phyloP scores from a whole-genome alignment of 768 basidiomycete species.

The Tulasnella calospora region DNA sequence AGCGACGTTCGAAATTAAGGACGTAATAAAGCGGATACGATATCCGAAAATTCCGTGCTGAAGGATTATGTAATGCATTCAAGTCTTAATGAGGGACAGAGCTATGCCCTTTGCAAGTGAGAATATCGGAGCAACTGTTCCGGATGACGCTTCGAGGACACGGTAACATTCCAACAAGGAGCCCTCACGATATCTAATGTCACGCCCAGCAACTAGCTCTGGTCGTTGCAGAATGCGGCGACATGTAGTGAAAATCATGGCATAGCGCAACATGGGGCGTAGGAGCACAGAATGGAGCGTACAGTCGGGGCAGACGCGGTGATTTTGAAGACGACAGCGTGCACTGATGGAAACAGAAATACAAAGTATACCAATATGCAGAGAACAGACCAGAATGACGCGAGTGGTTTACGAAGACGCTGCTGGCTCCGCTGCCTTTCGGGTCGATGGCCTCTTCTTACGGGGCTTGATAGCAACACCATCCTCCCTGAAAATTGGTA shows the following conservation, averaged over 20 bases:
- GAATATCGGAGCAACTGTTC: too few relatives aligned
- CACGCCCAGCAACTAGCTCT: not conserved
- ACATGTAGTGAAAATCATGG: not conserved
- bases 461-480: slow-evolving; percentile 11
- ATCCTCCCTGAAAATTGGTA: slow-evolving; percentile 21
- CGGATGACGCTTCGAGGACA: too few relatives aligned
- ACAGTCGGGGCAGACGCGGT: not conserved
- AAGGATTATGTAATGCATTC: too few relatives aligned
- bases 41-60: not conserved
- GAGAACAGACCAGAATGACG: not conserved
- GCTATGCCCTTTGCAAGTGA: not conserved
- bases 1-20: not conserved
- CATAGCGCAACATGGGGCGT: not conserved
- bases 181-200: too few relatives aligned
- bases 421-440: slow-evolving; percentile 20
- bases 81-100: not conserved
- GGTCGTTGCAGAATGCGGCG: not conserved
- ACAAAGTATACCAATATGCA: slow-evolving; percentile 7
- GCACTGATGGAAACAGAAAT: not conserved
- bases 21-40: not conserved
- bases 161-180: too few relatives aligned
- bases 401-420: not conserved
- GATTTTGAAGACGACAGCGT: not conserved
- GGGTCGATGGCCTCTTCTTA: slow-evolving; percentile 12
- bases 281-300: not conserved